Percentiles rank a stretch among this genome's conserved stretches.
phyloP scores from a whole-genome alignment of 2,329 filamentous ascomycete species.

The Fusarium caatingaense region DNA sequence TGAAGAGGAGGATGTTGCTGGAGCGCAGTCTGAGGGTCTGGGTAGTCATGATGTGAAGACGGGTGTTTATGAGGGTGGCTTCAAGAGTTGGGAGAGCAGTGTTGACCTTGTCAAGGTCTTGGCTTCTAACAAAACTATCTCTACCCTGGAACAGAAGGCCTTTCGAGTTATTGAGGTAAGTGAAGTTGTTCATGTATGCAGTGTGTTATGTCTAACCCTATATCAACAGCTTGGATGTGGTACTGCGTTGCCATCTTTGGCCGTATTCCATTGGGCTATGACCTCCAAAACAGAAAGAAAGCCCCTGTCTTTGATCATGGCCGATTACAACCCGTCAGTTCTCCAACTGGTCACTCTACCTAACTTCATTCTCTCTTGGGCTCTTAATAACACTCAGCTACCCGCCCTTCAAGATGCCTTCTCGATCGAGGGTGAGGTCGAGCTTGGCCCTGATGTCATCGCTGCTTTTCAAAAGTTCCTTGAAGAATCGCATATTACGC shows the following conservation, averaged over 20 bases:
- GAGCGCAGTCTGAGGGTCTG: conserved; percentile 59
- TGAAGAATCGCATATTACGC: conserved; percentile 58
- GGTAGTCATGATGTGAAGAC: conserved; percentile 80
- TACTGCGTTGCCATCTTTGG: conserved; percentile 77
- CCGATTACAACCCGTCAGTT: conserved; percentile 84
- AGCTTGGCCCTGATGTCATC: conserved; percentile 69
- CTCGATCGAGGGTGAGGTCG: conserved; percentile 68
- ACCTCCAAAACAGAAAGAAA: conserved; percentile 26
- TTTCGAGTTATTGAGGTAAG: conserved; percentile 67
- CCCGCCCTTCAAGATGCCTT: conserved; percentile 59
- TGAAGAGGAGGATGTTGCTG: conserved; percentile 64
- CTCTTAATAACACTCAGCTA: conserved; percentile 57
- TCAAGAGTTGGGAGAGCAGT: conserved; percentile 92
- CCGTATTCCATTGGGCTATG: conserved; percentile 73
- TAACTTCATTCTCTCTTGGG: conserved; percentile 80
- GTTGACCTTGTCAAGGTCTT: conserved; percentile 81
- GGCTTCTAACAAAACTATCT: conserved; percentile 55
- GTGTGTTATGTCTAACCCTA: conserved; percentile 29
- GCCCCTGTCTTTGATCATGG: conserved; percentile 71
- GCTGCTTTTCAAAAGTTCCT: conserved; percentile 69
- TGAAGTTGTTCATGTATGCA: conserved; percentile 3
- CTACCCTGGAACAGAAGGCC: conserved; percentile 49
- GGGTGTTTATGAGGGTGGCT: conserved; percentile 86
- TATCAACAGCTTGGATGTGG: conserved; percentile 76
- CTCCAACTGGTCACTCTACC: conserved; percentile 82